phyloP scores from a whole-genome alignment of 495 filamentous ascomycete species.

The Aspergillus sparsus region DNA sequence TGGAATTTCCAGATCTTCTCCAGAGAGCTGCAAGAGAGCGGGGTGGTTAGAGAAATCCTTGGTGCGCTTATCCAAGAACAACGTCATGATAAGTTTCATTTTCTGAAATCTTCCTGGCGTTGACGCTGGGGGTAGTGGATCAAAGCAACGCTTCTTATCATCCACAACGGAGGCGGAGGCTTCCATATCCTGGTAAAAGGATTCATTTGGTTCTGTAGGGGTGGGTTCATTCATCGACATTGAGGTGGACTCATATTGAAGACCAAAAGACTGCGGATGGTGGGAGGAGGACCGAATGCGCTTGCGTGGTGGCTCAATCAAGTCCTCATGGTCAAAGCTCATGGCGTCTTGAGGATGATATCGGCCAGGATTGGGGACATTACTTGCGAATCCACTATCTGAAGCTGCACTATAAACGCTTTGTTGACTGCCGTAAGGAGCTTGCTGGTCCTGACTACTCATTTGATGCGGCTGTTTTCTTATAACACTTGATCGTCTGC shows the following conservation, averaged over 20 bases:
- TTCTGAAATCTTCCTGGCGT: conserved; percentile 70
- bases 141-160: conserved; percentile 58
- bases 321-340: conserved; percentile 54
- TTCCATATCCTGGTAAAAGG: conserved; percentile 68
- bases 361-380: conserved; percentile 40
- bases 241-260: conserved; percentile 41
- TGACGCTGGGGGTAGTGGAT: conserved; percentile 67
- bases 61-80: conserved; percentile 73
- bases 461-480: conserved; percentile 61
- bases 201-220: conserved; percentile 84
- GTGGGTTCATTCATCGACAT: conserved; percentile 56
- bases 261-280: conserved; percentile 43
- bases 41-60: conserved; percentile 66
- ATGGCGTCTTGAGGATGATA: conserved; percentile 51
- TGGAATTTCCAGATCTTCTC: conserved; percentile 83
- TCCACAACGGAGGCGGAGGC: conserved; percentile 53
- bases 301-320: conserved; percentile 82
- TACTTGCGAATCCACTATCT: conserved; percentile 62
- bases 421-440: conserved; percentile 62
- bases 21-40: conserved; percentile 68
- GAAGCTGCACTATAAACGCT: conserved; percentile 64
- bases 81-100: conserved; percentile 75
- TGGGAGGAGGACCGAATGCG: conserved; percentile 60
- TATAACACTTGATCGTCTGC: conserved; percentile 49
- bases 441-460: conserved; percentile 62